A percentile compares a stretch with the other conserved stretches of the same genome.
Conservation (phyloP, 108 stramenopile genomes). For the Fragilaria crotonensis region DNA sequence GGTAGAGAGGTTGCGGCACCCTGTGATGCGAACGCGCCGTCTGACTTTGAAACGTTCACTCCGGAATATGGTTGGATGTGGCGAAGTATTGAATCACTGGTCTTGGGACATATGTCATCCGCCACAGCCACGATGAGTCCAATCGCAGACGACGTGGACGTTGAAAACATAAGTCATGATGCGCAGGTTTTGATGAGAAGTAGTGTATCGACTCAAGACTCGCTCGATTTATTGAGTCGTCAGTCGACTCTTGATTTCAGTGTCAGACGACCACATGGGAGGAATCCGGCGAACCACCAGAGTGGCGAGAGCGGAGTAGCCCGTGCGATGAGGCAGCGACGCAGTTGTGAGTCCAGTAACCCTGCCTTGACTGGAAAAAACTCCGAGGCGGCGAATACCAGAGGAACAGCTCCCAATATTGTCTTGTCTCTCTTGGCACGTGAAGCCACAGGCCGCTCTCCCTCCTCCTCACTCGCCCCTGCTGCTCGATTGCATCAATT, state of each 20-base stretch:
- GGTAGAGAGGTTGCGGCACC: too few species aligned
- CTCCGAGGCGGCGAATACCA: neutral
- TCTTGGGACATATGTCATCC: slow-evolving; percentile 26
- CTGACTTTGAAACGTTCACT: slow-evolving; percentile 1
- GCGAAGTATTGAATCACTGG: slow-evolving; percentile 38
- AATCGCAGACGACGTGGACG: slow-evolving; percentile 20
- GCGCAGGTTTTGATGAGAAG: neutral
- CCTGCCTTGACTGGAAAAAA: neutral
- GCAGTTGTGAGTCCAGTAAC: neutral
- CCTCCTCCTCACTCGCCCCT: neutral
- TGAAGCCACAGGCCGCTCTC: neutral
- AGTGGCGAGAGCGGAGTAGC: neutral
- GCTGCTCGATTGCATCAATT: slow-evolving; percentile 5
- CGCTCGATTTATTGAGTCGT: neutral
- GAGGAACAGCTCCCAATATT: slow-evolving; percentile 31
- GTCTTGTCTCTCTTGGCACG: slow-evolving; percentile 32
- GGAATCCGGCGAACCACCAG: neutral
- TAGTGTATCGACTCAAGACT: neutral
- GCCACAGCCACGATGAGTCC: slow-evolving; percentile 26
- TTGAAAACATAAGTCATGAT: neutral
- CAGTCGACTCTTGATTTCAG: neutral
- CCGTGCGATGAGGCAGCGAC: neutral
- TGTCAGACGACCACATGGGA: neutral
- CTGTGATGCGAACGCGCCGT: too few species aligned
- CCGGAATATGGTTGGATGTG: slow-evolving; percentile 44